Conservation (phyloP, 1,139 yeast species). For the Torulaspora globosa region DNA sequence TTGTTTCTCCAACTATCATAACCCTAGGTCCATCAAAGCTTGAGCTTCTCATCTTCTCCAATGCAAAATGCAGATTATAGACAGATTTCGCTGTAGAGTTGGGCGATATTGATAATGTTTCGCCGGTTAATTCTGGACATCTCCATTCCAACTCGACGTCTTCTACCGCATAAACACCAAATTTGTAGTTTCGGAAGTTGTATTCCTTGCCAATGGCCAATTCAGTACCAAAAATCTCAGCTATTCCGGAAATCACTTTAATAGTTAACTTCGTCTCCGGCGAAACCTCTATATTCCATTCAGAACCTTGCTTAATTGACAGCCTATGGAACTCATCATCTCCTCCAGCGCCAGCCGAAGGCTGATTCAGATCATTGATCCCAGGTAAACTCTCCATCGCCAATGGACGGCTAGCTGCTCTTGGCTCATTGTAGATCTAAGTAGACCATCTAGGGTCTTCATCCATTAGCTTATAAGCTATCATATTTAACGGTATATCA, state of each 20-base stretch:
- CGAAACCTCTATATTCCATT: constrained; percentile 83
- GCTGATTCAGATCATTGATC: constrained; percentile 15
- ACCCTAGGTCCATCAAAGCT: constrained; percentile 57
- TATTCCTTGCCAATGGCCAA: constrained; percentile 68
- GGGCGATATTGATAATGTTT: constrained; percentile 18
- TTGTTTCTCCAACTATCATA: constrained; percentile 66
- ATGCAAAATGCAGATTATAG: constrained; percentile 66
- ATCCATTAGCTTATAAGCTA: background rate
- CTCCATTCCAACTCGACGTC: constrained; percentile 52
- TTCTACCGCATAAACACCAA: constrained; percentile 57
- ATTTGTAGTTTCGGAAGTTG: constrained; percentile 53
- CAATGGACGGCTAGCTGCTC: background rate
- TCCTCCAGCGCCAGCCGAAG: constrained; percentile 14
- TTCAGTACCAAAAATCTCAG: constrained; percentile 92
- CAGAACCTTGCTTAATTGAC: constrained; percentile 47
- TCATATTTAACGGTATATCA: constrained; percentile 3
- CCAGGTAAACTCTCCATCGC: constrained; percentile 29
- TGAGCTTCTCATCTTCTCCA: constrained; percentile 56
- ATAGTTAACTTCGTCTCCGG: constrained; percentile 53
- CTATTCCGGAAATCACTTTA: constrained; percentile 61
- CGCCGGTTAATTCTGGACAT: constrained; percentile 20
- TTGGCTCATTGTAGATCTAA: background rate
- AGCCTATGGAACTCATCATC: constrained; percentile 23
- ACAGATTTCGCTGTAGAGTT: constrained; percentile 43
- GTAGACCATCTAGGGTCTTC: background rate